Evolutionary conservation across 1,284 basidiomycete species (phyloP).

Genomic region (Inonotus obliquus): DNA sequence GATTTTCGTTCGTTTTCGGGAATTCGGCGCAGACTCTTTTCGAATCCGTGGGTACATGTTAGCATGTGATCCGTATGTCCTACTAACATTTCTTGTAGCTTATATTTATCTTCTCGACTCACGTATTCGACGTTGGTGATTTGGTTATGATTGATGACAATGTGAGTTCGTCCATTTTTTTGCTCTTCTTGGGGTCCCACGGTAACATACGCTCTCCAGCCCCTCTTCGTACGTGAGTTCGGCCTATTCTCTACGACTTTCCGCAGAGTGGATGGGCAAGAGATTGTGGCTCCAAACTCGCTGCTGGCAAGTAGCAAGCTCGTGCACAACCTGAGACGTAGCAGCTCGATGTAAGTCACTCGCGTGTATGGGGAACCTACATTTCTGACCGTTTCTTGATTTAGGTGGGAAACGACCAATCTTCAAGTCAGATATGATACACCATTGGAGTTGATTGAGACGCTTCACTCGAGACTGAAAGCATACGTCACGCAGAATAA

Average conservation of each 20-base stretch:
- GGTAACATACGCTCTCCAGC: constrained; percentile 32
- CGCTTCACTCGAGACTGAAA: constrained; percentile 53
- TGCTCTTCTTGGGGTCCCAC: neutral
- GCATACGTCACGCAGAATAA: constrained; percentile 62
- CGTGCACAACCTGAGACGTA: constrained; percentile 75
- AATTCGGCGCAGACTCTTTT: constrained; percentile 80
- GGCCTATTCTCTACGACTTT: constrained; percentile 81
- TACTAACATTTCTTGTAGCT: constrained; percentile 35
- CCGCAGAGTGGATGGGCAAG: constrained; percentile 73
- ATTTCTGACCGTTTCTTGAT: neutral
- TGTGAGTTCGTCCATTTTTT: constrained; percentile 29
- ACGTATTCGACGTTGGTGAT: constrained; percentile 76
- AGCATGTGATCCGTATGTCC: neutral
- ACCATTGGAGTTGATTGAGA: constrained; percentile 63
- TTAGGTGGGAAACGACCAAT: constrained; percentile 74
- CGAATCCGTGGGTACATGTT: constrained; percentile 53
- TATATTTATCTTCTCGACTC: constrained; percentile 82
- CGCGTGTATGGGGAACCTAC: neutral
- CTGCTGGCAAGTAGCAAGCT: constrained; percentile 70
- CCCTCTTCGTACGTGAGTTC: constrained; percentile 68
- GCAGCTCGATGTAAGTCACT: constrained; percentile 59
- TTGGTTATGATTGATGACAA: constrained; percentile 75
- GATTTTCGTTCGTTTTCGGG: constrained; percentile 80
- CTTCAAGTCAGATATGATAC: constrained; percentile 63
- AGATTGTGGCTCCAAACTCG: constrained; percentile 77